Evolutionary conservation across 2,329 filamentous ascomycete species (phyloP).

Genomic region (Talaromyces sp.): DNA sequence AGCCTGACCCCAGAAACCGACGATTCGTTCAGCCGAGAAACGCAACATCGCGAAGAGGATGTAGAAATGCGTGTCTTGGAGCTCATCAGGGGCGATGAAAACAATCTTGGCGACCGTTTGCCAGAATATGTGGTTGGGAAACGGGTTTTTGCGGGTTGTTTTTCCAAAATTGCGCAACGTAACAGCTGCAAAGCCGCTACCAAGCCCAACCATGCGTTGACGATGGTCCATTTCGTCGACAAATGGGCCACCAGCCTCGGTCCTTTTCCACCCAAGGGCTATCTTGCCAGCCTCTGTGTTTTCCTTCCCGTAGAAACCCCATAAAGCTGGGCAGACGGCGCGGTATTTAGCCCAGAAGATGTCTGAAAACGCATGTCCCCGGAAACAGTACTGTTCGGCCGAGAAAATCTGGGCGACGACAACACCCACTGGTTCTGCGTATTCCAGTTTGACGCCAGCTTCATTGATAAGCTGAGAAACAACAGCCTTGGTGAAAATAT

Average conservation of each 20-base stretch:
- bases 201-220: conserved; percentile 78
- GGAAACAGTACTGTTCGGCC: conserved; percentile 60
- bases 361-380: conserved; percentile 66
- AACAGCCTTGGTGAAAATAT: conserved; percentile 68
- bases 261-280: conserved; percentile 69
- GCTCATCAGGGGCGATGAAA: conserved; percentile 63
- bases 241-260: conserved; percentile 50
- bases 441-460: conserved; percentile 57
- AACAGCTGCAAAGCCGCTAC: conserved; percentile 76
- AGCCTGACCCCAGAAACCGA: conserved; percentile 74
- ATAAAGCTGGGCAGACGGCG: conserved; percentile 74
- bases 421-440: conserved; percentile 75
- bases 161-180: conserved; percentile 76
- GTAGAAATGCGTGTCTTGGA: conserved; percentile 68
- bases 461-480: conserved; percentile 66
- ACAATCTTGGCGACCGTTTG: conserved; percentile 67
- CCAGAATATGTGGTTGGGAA: conserved; percentile 80
- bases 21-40: conserved; percentile 67
- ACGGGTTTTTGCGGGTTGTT: conserved; percentile 65
- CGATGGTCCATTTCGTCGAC: conserved; percentile 67
- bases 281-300: conserved; percentile 62
- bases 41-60: conserved; percentile 68
- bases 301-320: conserved; percentile 74
- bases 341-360: conserved; percentile 85
- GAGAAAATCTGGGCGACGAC: conserved; percentile 71